These are phyloP conservation scores for Spinellus fusiger DNA, from an alignment of 192 early-diverging fungal species.

Conservation along the genomic window DNA sequence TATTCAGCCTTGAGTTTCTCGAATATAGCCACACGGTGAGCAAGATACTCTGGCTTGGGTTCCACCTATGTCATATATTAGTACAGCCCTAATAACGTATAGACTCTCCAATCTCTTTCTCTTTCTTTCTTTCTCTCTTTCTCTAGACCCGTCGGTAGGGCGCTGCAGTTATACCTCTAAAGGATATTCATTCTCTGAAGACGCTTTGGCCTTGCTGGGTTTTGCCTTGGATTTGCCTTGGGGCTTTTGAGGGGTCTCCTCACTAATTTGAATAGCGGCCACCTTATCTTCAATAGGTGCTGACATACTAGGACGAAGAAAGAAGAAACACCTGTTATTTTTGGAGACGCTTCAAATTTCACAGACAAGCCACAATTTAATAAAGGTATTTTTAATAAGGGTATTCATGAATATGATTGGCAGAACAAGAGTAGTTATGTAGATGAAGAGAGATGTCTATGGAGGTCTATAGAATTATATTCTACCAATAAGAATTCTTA, in stretches of 20 bases:
- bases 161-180: background rate
- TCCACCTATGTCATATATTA: conserved; percentile 35
- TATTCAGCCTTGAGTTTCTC: conserved; percentile 61
- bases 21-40: conserved; percentile 77
- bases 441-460: too few relatives aligned
- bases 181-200: background rate
- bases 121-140: background rate
- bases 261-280: background rate
- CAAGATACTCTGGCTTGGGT: conserved; percentile 70
- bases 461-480: too few relatives aligned
- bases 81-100: background rate
- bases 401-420: too few relatives aligned
- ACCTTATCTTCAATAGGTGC: background rate
- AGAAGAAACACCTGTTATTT: background rate
- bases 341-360: too few relatives aligned
- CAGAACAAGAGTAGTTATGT: too few relatives aligned
- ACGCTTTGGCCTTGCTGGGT: background rate
- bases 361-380: too few relatives aligned
- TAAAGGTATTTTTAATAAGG: too few relatives aligned
- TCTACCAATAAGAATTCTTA: too few relatives aligned
- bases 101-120: background rate
- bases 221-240: background rate
- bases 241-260: background rate
- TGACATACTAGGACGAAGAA: background rate
- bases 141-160: too few relatives aligned